Base-by-base conservation (phyloP, 2,329 filamentous ascomycete genomes). In the Coniochaeta sp. region DNA sequence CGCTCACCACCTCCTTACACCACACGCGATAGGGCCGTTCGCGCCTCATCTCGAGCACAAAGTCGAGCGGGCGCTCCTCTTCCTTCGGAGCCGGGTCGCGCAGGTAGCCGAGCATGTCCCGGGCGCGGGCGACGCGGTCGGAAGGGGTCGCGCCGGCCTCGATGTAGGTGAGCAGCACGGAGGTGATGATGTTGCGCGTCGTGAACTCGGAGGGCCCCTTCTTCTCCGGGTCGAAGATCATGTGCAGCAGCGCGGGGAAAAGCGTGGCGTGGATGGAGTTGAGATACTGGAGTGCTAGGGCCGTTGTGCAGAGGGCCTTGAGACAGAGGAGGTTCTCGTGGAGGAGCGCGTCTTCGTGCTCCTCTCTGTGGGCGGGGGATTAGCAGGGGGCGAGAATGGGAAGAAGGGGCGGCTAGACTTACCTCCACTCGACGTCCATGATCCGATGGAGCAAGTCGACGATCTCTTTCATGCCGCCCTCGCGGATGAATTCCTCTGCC, bases 141-240 rank as follows among this genome's bases (percentile, higher is more conserved):
- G 78, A 73, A 1, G 81, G 74, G 0, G 83, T 67, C 3, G 78
- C 73, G 1, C 81, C 74, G 0, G 83, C 67, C 61, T 91, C 86
- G 58, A 98, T 88, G 72, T 96, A 95, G 17, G 90, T 93, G 69
- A 96, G 93, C 26, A 99, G 78, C 7, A 98, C 82, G 57, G 90
- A 95, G 40, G 93, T 90, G 70, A 98, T 89, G 67, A 98, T 91
- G 67, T 89, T 89, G 60, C 95, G 88, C 14, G 95, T 98, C 5
- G 90, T 95, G 72, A 96, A 99, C 73, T 99, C 95, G 77, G 91
- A 96, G 0, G 95, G 95, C 0, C 95, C 95, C 73, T 98, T 98
- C 78, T 93, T 96, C 71, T 98, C 93, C n/a, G 96, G 91, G 68
- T 97, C 93, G 68, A 98, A 98, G 44, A 98, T 81, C 88, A 98